Evolutionary conservation across 495 filamentous ascomycete species (phyloP).

Genomic region (Xylaria acuta): DNA sequence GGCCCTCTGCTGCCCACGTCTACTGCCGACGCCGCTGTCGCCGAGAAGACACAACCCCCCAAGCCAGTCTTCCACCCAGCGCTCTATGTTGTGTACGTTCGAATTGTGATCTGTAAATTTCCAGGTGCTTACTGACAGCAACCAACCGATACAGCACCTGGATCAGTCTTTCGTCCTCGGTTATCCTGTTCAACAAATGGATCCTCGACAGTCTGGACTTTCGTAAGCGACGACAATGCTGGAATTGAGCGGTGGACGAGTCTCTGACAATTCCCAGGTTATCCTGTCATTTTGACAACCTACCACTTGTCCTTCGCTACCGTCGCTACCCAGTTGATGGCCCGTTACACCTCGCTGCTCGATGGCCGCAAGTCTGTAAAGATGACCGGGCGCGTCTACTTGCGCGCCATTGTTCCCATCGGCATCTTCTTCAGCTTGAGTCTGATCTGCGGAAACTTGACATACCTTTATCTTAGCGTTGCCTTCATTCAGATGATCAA

Average conservation of each 20-base stretch:
- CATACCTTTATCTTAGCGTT: slow-evolving; percentile 90
- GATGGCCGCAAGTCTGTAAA: slow-evolving; percentile 90
- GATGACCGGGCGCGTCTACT: slow-evolving; percentile 91
- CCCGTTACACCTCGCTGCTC: slow-evolving; percentile 81
- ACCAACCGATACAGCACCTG: slow-evolving; percentile 66
- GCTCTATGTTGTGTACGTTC: slow-evolving; percentile 84
- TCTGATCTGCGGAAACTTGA: slow-evolving; percentile 92
- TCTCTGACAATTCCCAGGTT: slow-evolving; percentile 52
- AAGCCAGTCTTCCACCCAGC: slow-evolving; percentile 77
- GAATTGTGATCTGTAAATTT: slow-evolving; percentile 14
- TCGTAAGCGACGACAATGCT: slow-evolving; percentile 61
- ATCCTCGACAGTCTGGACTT: slow-evolving; percentile 85
- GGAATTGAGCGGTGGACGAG: slow-evolving; percentile 14
- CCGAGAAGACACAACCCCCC: slow-evolving; percentile 63
- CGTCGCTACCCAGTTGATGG: slow-evolving; percentile 87
- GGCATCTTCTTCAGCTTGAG: slow-evolving; percentile 91
- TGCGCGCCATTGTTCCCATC: slow-evolving; percentile 91
- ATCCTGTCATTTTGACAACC: slow-evolving; percentile 82
- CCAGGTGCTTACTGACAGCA: slow-evolving; percentile 24
- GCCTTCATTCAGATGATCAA: slow-evolving; percentile 99
- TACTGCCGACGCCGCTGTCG: slow-evolving; percentile 66
- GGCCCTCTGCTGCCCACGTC: slow-evolving; percentile 77
- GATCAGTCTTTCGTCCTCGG: slow-evolving; percentile 89
- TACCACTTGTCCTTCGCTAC: slow-evolving; percentile 92
- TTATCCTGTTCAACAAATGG: slow-evolving; percentile 99